A percentile compares a stretch with the other conserved stretches of the same genome.
Evolutionary conservation across 2,329 filamentous ascomycete species (phyloP).

Genomic region (Coniochaeta ligniaria): DNA sequence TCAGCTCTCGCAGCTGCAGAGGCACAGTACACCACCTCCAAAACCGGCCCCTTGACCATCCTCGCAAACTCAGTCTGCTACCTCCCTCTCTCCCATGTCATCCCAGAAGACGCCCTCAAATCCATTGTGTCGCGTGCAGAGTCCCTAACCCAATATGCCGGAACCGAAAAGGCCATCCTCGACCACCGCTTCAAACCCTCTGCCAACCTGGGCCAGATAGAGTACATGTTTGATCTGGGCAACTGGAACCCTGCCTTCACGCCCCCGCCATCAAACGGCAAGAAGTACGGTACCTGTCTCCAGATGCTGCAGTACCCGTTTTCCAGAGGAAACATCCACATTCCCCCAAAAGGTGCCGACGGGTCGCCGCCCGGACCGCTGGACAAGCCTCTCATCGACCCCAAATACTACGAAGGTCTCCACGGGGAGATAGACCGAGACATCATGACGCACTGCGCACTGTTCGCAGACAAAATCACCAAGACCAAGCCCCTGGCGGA

Average conservation of each 20-base stretch:
- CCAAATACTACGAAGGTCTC: slow-evolving; percentile 29
- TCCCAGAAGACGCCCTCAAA: slow-evolving; percentile 16
- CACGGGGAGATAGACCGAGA: slow-evolving; percentile 23
- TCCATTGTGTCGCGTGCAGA: slow-evolving; percentile 13
- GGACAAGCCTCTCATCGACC: slow-evolving; percentile 30
- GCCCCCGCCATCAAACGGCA: slow-evolving; percentile 19
- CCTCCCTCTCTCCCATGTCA: slow-evolving; percentile 28
- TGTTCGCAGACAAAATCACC: slow-evolving; percentile 13
- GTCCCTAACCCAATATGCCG: slow-evolving; percentile 8
- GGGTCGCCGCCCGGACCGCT: slow-evolving; percentile 9
- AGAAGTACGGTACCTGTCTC: slow-evolving; percentile 39
- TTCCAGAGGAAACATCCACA: slow-evolving; percentile 39
- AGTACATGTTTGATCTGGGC: slow-evolving; percentile 41
- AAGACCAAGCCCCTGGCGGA: slow-evolving; percentile 9
- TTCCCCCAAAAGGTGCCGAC: slow-evolving; percentile 15
- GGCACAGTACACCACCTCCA: slow-evolving; percentile 19
- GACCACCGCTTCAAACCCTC: slow-evolving; percentile 22
- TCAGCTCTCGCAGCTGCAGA: slow-evolving; percentile 20
- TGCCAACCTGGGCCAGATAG: slow-evolving; percentile 33
- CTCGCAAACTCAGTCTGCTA: slow-evolving; percentile 34
- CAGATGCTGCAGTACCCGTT: slow-evolving; percentile 46
- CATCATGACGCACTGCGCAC: slow-evolving; percentile 9
- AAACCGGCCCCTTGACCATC: slow-evolving; percentile 28
- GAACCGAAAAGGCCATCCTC: slow-evolving; percentile 20
- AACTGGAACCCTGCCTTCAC: slow-evolving; percentile 35